These are phyloP conservation scores for Meira miltonrushii DNA, from an alignment of 1,284 basidiomycete genomes.

Conservation along the genomic window DNA sequence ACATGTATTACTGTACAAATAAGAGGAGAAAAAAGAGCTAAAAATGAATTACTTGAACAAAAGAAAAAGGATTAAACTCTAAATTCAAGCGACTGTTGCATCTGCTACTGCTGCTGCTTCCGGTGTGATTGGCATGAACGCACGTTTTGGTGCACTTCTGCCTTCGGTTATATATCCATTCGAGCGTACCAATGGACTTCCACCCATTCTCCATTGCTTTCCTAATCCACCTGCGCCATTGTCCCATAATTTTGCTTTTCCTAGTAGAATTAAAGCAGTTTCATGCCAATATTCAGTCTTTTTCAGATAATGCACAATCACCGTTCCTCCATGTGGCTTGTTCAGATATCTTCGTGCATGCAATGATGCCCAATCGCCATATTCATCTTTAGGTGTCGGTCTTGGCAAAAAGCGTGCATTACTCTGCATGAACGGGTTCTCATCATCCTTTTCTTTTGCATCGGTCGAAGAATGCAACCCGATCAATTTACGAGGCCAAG, in stretches of 20 bases:
- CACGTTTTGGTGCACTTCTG: slow-evolving; percentile 28
- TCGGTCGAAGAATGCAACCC: background rate
- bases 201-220: slow-evolving; percentile 40
- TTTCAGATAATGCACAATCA: slow-evolving; percentile 95
- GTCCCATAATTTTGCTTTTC: slow-evolving; percentile 62
- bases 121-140: background rate
- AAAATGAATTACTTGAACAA: too few relatives aligned
- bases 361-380: slow-evolving; percentile 56
- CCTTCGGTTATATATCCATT: slow-evolving; percentile 33
- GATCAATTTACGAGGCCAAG: background rate
- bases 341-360: slow-evolving; percentile 54
- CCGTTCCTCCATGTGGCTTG: slow-evolving; percentile 68
- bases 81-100: background rate
- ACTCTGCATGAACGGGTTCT: background rate
- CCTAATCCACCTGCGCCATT: slow-evolving; percentile 38
- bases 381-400: slow-evolving; percentile 33
- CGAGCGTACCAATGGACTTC: slow-evolving; percentile 37
- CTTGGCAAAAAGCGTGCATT: slow-evolving; percentile 25
- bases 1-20: background rate
- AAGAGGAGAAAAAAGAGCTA: too few relatives aligned
- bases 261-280: slow-evolving; percentile 79
- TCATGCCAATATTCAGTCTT: slow-evolving; percentile 93
- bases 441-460: background rate
- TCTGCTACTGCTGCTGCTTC: background rate
- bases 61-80: background rate